A percentile compares a stretch with the other conserved stretches of the same genome.
These are phyloP conservation scores for Gossypium gossypioides DNA, from an alignment of 441 rosid genomes.

Conservation along the genomic window DNA sequence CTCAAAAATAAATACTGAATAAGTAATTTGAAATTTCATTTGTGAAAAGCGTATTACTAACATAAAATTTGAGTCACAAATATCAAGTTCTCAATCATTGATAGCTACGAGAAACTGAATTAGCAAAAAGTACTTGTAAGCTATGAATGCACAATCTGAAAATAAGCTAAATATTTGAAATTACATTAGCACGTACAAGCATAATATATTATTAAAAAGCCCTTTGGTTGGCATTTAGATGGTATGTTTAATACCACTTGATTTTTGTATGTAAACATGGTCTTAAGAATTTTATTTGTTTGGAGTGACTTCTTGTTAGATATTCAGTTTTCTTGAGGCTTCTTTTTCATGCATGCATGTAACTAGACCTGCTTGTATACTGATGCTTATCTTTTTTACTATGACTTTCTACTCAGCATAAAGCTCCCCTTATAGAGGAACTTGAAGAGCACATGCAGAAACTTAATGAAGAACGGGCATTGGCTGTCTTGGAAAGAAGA, in stretches of 20 bases:
- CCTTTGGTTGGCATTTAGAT: neutral
- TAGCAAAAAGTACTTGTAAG: neutral
- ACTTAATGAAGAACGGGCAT: conserved; percentile 68
- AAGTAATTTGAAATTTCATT: neutral
- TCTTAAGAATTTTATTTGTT: neutral
- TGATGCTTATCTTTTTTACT: conserved; percentile 2
- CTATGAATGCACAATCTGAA: neutral
- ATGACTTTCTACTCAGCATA: conserved; percentile 41
- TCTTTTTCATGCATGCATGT: neutral
- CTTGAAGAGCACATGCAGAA: conserved; percentile 80
- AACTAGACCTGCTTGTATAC: neutral
- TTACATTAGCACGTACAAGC: neutral
- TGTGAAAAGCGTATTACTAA: neutral
- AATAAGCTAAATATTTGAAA: neutral
- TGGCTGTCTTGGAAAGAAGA: conserved; percentile 63
- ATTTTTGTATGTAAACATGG: neutral
- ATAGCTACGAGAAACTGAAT: neutral
- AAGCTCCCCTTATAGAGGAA: conserved; percentile 81
- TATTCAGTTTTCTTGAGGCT: neutral
- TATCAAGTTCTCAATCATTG: neutral
- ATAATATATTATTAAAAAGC: neutral
- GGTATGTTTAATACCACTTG: neutral
- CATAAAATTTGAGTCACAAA: neutral
- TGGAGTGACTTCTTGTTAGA: neutral
- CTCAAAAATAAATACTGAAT: neutral